Base-by-base conservation (phyloP, 106 monocot species). In the Alisma plantagoaquatica region DNA sequence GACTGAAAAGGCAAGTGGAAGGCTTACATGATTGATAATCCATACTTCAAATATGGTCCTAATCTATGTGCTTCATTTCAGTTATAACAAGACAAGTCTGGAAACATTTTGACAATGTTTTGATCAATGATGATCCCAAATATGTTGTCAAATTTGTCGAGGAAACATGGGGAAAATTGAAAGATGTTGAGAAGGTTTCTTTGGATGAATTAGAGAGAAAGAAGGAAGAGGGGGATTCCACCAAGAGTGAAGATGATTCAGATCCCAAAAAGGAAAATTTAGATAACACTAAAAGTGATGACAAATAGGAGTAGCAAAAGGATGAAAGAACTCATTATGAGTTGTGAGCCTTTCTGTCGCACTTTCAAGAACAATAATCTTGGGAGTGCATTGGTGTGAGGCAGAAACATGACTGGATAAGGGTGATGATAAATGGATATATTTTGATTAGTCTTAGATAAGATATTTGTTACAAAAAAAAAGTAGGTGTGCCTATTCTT, bases 1-100 rank as follows among this genome's bases (percentile, higher is more conserved):
- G 47, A 80, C 16, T 92, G 77, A 76, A 75, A 83, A 65, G 92
- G 86, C 11, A 92, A 83, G 66, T 92, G 92, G 92, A 74, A 70
- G 52, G 82, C 79, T 11, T 86, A 86, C 11, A 68, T 92, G 76
- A 82, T 92, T 33, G 92, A 86, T 54, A 92, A 92, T 65, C 86
- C 77, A 91, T 85, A 92, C 31, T 92, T 79, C 49, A 65, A 77
- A 55, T 85, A 86, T 62, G 70, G 78, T 56, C 78, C 92, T 1
- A 49, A 82, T 41, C 41, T 82, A 21, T 85, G 85, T 68, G 72
- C 45, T 17, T 54, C 10, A 2, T 9, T 41, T 32, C 23, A 25
- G 22, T 24, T 24, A 45, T 21, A 31, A 20, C 58, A 92, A 82
- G 92, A 86, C 11, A 92, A 78, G 64, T 78, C 92, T 23, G 86